Base-by-base conservation (phyloP, 2,329 filamentous ascomycete species). In the Nothomitra cinnamomea region DNA sequence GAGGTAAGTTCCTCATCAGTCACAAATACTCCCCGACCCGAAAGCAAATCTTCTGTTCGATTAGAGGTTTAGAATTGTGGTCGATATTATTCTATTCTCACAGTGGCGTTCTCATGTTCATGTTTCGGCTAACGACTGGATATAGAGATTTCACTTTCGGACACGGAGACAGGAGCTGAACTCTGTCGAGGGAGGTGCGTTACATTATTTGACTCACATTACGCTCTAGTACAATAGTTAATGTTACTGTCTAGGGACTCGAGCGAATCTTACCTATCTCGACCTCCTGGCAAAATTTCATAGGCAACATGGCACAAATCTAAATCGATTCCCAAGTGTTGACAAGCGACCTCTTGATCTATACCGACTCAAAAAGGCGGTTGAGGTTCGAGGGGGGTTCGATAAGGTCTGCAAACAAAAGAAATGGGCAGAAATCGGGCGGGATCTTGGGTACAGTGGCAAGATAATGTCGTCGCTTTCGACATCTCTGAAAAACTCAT, bases 401-500 rank as follows among this genome's bases (percentile, higher is more conserved):
- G 89, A 95, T 54, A 86, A 86, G 63, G 92, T 98, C 45, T 98
- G 92, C 75, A 95, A 95, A 68, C 77, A 83, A 54, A 98, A 98
- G 70, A 96, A 96, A 71, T 98, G 92, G 92, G 92, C 92, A 15
- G 92, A 98, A 67, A 96, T 98, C 61, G 92, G 92, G 35, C 82
- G 92, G 62, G 92, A 96, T 65, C 72, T 98, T 49, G 92, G 92
- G 53, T 98, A 98, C 69, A 96, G 90, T 64, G 92, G 92, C 64
- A 98, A 98, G 72, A 98, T 98, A 58, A 98, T 98, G 92, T 96
- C 90, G 1, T 96, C 92, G 7, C 72, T 98, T 48, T 98, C 92
- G 4, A 98, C 92, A 0, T 96, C 92, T 3, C 76, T 98, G 42
- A 98, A 96, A 67, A 98, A 98, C 67, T 96, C 92, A 0, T 98